A percentile compares a stretch with the other conserved stretches of the same genome.
Conservation (phyloP, 495 filamentous ascomycete genomes). For the Talaromyces trachyspermus region DNA sequence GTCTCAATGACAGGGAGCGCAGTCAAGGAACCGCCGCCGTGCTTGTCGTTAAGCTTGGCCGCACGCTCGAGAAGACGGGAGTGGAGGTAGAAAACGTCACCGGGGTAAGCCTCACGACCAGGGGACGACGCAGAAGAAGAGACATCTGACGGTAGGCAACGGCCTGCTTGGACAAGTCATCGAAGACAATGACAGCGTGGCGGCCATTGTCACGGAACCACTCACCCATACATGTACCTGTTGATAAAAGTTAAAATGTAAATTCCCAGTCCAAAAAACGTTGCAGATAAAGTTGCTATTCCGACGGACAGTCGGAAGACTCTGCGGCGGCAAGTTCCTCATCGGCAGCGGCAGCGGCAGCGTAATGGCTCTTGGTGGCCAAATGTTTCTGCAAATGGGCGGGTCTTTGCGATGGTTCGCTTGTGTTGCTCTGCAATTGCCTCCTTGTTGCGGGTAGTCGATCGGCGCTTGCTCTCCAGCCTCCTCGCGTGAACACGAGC, state of each 20-base stretch:
- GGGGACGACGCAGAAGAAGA: constrained; percentile 97
- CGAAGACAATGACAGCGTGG: constrained; percentile 89
- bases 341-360: constrained; percentile 4
- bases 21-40: constrained; percentile 92
- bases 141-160: constrained; percentile 99
- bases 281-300: neutral
- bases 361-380: neutral
- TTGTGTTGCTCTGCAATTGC: constrained; percentile 2
- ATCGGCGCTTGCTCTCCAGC: neutral
- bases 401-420: neutral
- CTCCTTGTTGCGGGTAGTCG: neutral
- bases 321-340: constrained; percentile 6
- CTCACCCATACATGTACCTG: constrained; percentile 68
- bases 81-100: constrained; percentile 99
- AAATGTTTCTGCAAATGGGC: constrained; percentile 7
- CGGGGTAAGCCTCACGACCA: constrained; percentile 99
- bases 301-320: constrained; percentile 4
- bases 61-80: constrained; percentile 98
- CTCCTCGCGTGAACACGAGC: neutral
- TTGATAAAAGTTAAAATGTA: constrained; percentile 2
- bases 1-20: constrained; percentile 98
- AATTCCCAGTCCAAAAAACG: neutral
- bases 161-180: constrained; percentile 98
- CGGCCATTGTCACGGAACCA: constrained; percentile 88
- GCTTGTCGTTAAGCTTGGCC: constrained; percentile 97